phyloP scores from a whole-genome alignment of 257 asterid genomes.

The Jacaranda copaia region DNA sequence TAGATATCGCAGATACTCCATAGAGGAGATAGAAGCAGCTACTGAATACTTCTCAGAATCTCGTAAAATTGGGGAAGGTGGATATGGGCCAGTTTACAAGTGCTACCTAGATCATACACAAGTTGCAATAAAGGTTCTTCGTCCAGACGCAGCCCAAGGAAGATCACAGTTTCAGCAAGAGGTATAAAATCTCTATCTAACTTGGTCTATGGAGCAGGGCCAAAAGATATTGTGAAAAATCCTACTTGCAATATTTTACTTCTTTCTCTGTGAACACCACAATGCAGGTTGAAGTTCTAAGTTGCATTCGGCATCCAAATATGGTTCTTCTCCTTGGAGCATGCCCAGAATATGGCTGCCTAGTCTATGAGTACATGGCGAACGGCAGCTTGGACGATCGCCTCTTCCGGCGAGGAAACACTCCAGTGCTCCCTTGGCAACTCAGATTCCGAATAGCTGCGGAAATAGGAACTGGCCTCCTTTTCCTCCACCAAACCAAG shows the following conservation, averaged over 20 bases:
- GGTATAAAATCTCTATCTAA: slow-evolving; percentile 44
- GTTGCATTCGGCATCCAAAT: slow-evolving; percentile 94
- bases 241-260: slow-evolving; percentile 4
- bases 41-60: slow-evolving; percentile 65
- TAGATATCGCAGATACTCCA: slow-evolving; percentile 77
- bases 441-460: slow-evolving; percentile 85
- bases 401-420: slow-evolving; percentile 65
- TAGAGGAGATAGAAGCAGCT: slow-evolving; percentile 87
- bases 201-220: slow-evolving; percentile 8
- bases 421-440: slow-evolving; percentile 86
- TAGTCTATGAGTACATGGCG: slow-evolving; percentile 90
- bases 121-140: slow-evolving; percentile 91
- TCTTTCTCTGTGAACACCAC: slow-evolving; percentile 13
- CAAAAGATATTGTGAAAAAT: too few relatives aligned
- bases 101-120: slow-evolving; percentile 79
- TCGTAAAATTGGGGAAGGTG: slow-evolving; percentile 94
- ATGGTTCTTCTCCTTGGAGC: slow-evolving; percentile 99
- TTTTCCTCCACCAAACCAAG: slow-evolving; percentile 91
- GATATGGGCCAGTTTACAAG: slow-evolving; percentile 91
- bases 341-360: slow-evolving; percentile 95
- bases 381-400: slow-evolving; percentile 93
- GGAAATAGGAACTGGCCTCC: slow-evolving; percentile 88
- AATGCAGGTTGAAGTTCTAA: slow-evolving; percentile 86
- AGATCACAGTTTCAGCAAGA: slow-evolving; percentile 95
- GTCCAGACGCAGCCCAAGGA: slow-evolving; percentile 97